Percentiles rank a stretch among this genome's conserved stretches.
Evolutionary conservation across 371 early-diverging fungal genomes (phyloP).

Genomic region (Catenaria anguillulae): DNA sequence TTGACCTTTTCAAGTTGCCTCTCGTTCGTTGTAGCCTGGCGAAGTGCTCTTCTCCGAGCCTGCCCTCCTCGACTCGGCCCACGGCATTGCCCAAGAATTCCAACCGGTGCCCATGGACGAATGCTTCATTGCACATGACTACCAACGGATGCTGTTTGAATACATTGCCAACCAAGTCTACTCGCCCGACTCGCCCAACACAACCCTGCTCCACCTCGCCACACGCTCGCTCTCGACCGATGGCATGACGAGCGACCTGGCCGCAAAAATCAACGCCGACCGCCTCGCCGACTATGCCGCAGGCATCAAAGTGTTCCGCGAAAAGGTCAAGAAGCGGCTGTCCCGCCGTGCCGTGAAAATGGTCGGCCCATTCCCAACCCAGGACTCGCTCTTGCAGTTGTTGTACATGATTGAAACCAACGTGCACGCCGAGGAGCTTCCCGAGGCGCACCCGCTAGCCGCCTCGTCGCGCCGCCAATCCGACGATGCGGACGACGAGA

Average conservation of each 20-base stretch:
- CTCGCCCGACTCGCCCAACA: background rate
- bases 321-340: constrained; percentile 4
- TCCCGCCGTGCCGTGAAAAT: background rate
- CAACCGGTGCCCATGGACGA: background rate
- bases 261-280: background rate
- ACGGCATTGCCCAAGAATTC: background rate
- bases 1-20: background rate
- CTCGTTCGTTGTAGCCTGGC: background rate
- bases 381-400: background rate
- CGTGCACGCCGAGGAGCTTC: background rate
- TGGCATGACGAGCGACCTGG: constrained; percentile 2
- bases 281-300: background rate
- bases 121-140: constrained; percentile 4
- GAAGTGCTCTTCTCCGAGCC: background rate
- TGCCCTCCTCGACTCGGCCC: background rate
- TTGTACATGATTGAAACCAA: constrained; percentile 1
- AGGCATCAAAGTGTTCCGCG: constrained; percentile 2
- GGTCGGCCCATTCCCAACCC: background rate
- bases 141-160: constrained; percentile 4
- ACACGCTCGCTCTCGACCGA: background rate
- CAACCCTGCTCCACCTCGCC: background rate
- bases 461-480: background rate
- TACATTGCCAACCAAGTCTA: background rate
- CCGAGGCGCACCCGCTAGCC: background rate
- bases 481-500: background rate